Evolutionary conservation across 2,329 filamentous ascomycete species (phyloP), one percentile per base, ranked within the genome.

Genomic region (Plectosphaerella plurivora): DNA sequence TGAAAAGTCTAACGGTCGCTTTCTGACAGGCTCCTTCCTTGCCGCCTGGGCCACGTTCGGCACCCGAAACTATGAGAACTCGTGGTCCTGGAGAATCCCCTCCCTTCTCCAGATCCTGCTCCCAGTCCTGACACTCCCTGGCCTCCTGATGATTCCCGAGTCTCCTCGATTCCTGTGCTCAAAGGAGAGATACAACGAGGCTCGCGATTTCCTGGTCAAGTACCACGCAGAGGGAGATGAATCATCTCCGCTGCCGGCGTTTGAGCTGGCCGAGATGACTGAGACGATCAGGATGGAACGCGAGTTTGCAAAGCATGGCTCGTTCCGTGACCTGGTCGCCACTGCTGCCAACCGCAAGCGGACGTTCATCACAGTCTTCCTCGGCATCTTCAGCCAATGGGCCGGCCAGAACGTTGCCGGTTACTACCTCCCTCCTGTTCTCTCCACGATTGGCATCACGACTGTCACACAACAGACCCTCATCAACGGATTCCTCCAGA

Each of bases 251-350:
- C 67, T 72, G 15, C 76, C 81, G 2, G 69, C 73, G 37, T 71
- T 74, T 51, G 75, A 81, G 53, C 75, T 70, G 51, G 63, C 67
- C 7, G 76, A 82, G 60, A 81, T 81, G 53, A 69, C 70, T 49
- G 70, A 75, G 24, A 77, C 74, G 1, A 67, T 79, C 25, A 63
- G 67, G 24, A 58, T 76, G 18, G 77, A 80, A 57, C 52, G 53
- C 14, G 51, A 53, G 25, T 18, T 36, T 10, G 42, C 48, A 22
- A 46, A 47, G 20, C 36, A 49, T n/a, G 47, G 36, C 24, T 53
- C 51, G 12, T 59, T 53, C 47, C 18, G 24, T 7, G 54, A 55
- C 25, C 52, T 54, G 35, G 12, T 61, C 20, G 37, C 50, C 22
- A 54, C 51, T 3, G 46, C 49, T 12, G 58, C 54, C 44, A 61